Evolutionary conservation across 176 grass and related monocot genomes (phyloP), one percentile per base, ranked within the genome.

Genomic region (Oryza nivara): DNA sequence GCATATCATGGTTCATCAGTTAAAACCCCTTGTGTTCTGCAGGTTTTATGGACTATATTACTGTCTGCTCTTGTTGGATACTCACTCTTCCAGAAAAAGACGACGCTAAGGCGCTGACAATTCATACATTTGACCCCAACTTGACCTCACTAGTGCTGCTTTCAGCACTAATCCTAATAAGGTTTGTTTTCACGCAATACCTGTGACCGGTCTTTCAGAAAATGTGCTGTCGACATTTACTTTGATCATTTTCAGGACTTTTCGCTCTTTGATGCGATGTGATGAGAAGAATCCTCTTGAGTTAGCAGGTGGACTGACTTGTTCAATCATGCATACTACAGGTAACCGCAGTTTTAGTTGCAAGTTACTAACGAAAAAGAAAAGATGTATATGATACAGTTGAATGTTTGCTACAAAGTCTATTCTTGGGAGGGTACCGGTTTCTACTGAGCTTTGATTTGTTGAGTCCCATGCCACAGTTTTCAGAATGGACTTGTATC

Each of bases 61-160:
- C 81, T 95, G 46, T 98, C 96, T 70, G 91, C 96, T 65, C 70
- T 98, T 98, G 93, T 98, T 86, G 96, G 96, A 89, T 98, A 95
- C 90, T 93, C 96, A 2, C 77, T 98, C 25, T 91, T 89, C 70
- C 89, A 95, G 73, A 95, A 92, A 92, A 86, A 94, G 89, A 71
- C 89, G 88, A 36, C 83, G 85, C 68, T 95, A 76, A 90, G 90
- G 26, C 81, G 85, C 63, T 95, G 82, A 90, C 35, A 88, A 67
- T 15, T 63, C 43, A 48, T 26, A 26, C 15, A 12, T n/a, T 45
- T 83, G 54, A 74, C 45, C 65, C 22, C 61, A 66, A 79, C 26
- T 60, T 16, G 65, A 86, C 67, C 68, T 75, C 47, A 44, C 7
- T 63, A 63, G 11, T 48, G 51, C 38, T 75, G 20, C 74, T 74